phyloP scores from a whole-genome alignment of 78 protist species.

The Emiliania huxleyi region DNA sequence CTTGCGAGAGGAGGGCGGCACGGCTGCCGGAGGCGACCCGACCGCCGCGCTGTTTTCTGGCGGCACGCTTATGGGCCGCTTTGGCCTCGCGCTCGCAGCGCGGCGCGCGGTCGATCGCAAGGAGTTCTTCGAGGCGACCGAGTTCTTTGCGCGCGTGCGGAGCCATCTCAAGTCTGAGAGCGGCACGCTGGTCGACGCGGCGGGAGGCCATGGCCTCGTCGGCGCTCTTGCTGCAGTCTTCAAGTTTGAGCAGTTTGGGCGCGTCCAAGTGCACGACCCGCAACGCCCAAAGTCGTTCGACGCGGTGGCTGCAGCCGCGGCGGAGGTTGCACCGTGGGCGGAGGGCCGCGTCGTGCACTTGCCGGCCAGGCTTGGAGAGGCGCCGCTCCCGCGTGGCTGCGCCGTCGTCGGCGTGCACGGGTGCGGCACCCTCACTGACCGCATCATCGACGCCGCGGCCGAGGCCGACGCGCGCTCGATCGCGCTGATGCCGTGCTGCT shows the following conservation, averaged over 20 bases:
- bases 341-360: background rate
- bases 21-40: no score
- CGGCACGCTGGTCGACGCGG: background rate
- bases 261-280: background rate
- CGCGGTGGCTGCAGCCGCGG: background rate
- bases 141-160: background rate
- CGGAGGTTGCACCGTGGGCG: background rate
- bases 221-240: background rate
- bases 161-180: no score
- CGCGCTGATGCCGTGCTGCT: background rate
- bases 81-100: background rate
- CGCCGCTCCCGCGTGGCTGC: background rate
- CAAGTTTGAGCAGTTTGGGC: background rate
- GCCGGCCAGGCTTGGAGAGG: no score
- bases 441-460: background rate
- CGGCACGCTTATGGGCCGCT: background rate
- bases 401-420: background rate
- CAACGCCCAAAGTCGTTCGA: background rate
- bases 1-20: no score
- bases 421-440: background rate
- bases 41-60: background rate
- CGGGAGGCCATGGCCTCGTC: background rate
- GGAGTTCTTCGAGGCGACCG: background rate
- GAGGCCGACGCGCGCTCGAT: background rate
- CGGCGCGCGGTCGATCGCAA: background rate